Evolutionary conservation across 805 yeast genomes (phyloP), one percentile per base, ranked within the genome.

Genomic region (Metschnikowia sp.): DNA sequence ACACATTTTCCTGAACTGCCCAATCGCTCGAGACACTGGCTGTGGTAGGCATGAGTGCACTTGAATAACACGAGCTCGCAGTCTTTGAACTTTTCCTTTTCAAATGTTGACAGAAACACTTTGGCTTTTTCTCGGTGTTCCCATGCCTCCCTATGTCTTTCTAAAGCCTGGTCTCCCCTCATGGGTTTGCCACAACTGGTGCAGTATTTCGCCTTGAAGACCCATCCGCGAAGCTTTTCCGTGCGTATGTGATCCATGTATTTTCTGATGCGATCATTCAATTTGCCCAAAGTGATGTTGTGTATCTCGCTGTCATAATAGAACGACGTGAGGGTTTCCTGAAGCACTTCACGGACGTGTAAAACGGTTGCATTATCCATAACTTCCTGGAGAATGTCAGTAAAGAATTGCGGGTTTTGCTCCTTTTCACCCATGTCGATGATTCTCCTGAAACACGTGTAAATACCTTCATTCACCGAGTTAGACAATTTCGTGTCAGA

Each of bases 111-210:
- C 3, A 28, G 18, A 34, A 47, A 34, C 3, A 44, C 49, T 29
- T 36, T 22, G 15, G 51, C 37, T 18, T 49, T 51, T 45, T 68
- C 63, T 9, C 66, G 56, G 28, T 72, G 70, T 56, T 81, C 85
- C 91, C 91, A 86, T 4, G 76, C 69, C 37, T 74, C 72, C 44
- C 78, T 77, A 35, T 77, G 71, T 2, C 79, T 68, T 2, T 38
- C 42, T 22, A 74, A 68, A 2, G 86, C 60, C 1, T 81, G 79
- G 1, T 78, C 62, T 0, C 97, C 96, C 82, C 90, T 84, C 32
- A 90, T 67, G 18, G 69, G 69, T 51, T 81, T 82, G 1, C 88
- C 91, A 64, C 97, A 91, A 0, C 84, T 78, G 32, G 85, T 85
- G 63, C 97, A 91, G 40, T 75, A 79, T 28, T 66, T 68, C 1